phyloP scores from a whole-genome alignment of 805 yeast species.

The Lipomyces chichibuensis region DNA sequence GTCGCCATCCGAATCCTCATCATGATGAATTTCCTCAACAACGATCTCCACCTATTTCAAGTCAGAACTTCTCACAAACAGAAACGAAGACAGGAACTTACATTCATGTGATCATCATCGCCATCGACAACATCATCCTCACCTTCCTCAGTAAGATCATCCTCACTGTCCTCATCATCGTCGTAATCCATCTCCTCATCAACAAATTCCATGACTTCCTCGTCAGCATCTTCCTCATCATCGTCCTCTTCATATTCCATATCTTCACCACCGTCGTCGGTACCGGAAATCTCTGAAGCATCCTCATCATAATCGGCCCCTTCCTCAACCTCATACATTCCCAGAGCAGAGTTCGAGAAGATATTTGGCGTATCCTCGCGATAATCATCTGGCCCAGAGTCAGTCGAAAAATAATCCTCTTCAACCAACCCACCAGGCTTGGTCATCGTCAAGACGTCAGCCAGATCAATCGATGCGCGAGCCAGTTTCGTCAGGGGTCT shows the following conservation, averaged over 20 bases:
- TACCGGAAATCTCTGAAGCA: constrained; percentile 47
- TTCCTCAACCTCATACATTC: constrained; percentile 88
- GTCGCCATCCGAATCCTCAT: constrained; percentile 40
- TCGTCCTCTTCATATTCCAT: constrained; percentile 49
- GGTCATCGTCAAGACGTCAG: constrained; percentile 43
- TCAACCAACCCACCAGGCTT: constrained; percentile 54
- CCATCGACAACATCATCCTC: constrained; percentile 39
- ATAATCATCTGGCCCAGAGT: constrained; percentile 38
- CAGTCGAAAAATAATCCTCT: constrained; percentile 52
- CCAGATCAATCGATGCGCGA: constrained; percentile 52
- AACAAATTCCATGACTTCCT: constrained; percentile 37
- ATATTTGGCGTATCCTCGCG: constrained; percentile 80
- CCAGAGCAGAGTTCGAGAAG: constrained; percentile 84
- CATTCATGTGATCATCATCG: constrained; percentile 42
- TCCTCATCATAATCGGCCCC: constrained; percentile 65
- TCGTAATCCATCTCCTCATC: constrained; percentile 35
- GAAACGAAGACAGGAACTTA: not conserved
- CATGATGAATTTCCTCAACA: constrained; percentile 43
- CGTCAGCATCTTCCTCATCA: constrained; percentile 43
- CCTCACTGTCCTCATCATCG: constrained; percentile 37
- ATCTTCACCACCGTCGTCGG: constrained; percentile 51
- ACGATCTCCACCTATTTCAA: constrained; percentile 31
- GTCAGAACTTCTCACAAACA: constrained; percentile 1
- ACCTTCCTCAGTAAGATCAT: constrained; percentile 34
- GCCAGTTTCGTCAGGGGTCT: constrained; percentile 55